These are phyloP conservation scores for Entomortierella lignicola DNA, from an alignment of 192 early-diverging fungal species.

Conservation along the genomic window DNA sequence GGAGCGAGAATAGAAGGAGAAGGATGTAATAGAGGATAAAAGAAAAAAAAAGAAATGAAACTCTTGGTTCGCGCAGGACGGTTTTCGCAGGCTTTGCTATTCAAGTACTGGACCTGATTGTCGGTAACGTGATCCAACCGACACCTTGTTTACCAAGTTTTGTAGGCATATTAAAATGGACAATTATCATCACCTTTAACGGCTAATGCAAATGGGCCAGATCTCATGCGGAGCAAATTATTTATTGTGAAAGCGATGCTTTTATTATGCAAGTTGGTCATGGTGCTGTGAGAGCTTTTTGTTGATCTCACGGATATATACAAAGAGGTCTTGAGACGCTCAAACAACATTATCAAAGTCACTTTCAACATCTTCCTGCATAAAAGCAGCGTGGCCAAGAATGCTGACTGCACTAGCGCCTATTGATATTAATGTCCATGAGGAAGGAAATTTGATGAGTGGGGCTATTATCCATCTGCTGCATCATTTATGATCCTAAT, in stretches of 20 bases:
- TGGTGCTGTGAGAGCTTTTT: not conserved
- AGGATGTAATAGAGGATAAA: not conserved
- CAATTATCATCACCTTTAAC: too few relatives aligned
- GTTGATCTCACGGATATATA: not conserved
- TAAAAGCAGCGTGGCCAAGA: constrained; percentile 64
- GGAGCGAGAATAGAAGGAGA: not conserved
- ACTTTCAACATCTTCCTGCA: constrained; percentile 60
- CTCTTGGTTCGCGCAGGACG: too few relatives aligned
- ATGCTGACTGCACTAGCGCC: constrained; percentile 68
- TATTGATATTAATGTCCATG: constrained; percentile 11
- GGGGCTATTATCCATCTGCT: not conserved
- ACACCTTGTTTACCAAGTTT: too few relatives aligned
- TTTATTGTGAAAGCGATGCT: not conserved
- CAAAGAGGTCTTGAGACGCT: not conserved
- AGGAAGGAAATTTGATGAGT: not conserved
- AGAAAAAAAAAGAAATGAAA: not conserved
- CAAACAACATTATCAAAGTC: constrained; percentile 53
- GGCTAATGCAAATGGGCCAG: too few relatives aligned
- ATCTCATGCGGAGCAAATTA: constrained; percentile 5
- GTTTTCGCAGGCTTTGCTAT: too few relatives aligned
- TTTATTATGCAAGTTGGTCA: constrained; percentile 3
- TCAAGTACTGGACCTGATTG: too few relatives aligned
- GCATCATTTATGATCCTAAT: not conserved
- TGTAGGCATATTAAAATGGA: too few relatives aligned
- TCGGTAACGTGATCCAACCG: too few relatives aligned